These are phyloP conservation scores for Cryphonectria parasitica DNA, from an alignment of 2,329 filamentous ascomycete genomes.

Conservation along the genomic window DNA sequence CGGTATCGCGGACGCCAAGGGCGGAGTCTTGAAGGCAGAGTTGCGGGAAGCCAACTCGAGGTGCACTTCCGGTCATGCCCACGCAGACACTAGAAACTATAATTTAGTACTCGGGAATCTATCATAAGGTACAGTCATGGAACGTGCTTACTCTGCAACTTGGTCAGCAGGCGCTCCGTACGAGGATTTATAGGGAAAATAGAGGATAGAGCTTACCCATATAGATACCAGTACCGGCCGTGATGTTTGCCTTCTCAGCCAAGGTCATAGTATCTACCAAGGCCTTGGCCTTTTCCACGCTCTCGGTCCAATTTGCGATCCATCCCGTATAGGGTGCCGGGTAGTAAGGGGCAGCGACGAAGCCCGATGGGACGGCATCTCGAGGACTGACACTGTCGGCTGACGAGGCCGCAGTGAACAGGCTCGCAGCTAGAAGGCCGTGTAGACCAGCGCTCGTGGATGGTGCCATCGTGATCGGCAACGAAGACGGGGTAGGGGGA, in stretches of 20 bases:
- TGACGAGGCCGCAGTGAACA: constrained; percentile 30
- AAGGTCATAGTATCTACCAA: constrained; percentile 77
- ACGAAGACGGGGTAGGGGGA: neutral
- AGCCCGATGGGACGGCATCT: constrained; percentile 40
- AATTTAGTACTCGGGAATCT: constrained; percentile 8
- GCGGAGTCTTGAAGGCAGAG: constrained; percentile 75
- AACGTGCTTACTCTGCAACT: constrained; percentile 32
- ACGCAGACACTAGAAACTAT: constrained; percentile 60
- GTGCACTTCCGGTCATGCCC: constrained; percentile 75
- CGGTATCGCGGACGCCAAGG: constrained; percentile 71
- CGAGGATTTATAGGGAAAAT: neutral
- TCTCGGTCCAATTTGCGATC: constrained; percentile 67
- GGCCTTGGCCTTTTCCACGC: constrained; percentile 70
- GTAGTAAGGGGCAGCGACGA: constrained; percentile 65
- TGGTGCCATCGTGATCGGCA: constrained; percentile 22
- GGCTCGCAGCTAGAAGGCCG: constrained; percentile 16
- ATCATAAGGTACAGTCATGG: neutral
- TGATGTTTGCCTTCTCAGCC: constrained; percentile 80
- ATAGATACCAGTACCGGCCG: constrained; percentile 69
- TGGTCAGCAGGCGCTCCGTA: constrained; percentile 25
- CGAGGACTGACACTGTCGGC: constrained; percentile 34
- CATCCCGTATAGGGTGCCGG: constrained; percentile 75
- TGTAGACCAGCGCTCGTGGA: constrained; percentile 5
- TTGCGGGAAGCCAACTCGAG: constrained; percentile 71
- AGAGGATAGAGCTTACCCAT: constrained; percentile 58